Base-by-base conservation (phyloP, 2,329 filamentous ascomycete species). In the Pseudogymnoascus sp. region DNA sequence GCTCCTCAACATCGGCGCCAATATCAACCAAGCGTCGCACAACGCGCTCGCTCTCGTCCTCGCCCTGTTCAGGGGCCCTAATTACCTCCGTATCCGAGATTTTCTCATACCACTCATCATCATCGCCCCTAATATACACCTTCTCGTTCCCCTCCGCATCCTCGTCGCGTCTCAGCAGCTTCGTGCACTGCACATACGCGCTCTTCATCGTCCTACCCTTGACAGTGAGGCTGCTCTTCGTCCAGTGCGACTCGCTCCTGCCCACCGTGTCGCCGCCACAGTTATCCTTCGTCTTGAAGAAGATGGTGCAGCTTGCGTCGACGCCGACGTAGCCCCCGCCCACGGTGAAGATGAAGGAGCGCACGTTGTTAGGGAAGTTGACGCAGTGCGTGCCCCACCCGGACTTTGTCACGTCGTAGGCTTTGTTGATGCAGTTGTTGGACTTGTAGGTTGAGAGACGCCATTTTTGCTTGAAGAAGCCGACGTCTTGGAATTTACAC, bases 391-490 rank as follows among this genome's bases (percentile, higher is more conserved):
- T 5, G 23, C 44, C 44, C 44, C 44, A 53, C 2, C 44, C 44
- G 15, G 44, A 53, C 7, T 53, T 53, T 7, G 44, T 53, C 23
- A 53, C 44, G 23, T 53, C 44, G 44, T 53, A 53, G 44, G 15
- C 44, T 29, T 53, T 53, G 44, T 53, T 31, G 44, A 53, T 53
- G 23, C 44, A 53, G 44, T 53, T 53, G 23, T 53, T 23, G 23
- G 44, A 53, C 17, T 31, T 53, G 44, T 53, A 53, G 44, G 44
- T 53, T 7, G 44, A 53, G 44, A 53, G 44, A 5, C 44, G 44
- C 44, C 44, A 53, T 29, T 53, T 53, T 31, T 53, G 44, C 44
- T 53, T 53, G 44, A 53, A 53, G 44, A 53, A 23, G 44, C 44
- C 44, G 23, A 53, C 44, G 11, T 53, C 44, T 53, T 53, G 44